Evolutionary conservation across 208 protist genomes (phyloP), one percentile per base, ranked within the genome.

Genomic region (Ichthyophonus hoferi): DNA sequence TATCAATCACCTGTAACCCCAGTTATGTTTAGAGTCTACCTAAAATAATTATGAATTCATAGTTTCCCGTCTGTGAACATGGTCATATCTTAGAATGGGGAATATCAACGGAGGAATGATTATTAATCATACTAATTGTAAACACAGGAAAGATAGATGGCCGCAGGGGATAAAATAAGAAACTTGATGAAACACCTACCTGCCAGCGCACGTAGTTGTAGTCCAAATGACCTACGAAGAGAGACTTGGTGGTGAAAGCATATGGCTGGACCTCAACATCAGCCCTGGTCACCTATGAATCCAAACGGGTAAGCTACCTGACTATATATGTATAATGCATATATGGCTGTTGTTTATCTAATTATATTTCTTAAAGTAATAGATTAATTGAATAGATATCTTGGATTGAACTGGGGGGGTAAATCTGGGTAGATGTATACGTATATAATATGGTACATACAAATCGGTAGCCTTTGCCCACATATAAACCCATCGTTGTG

Each of bases 221-320:
- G 92, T 99, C 98, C 1, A 96, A 98, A 93, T 99, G 99, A 40
- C 99, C 99, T 42, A 99, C 97, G 93, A 99, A 99, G 37, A 99
- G 95, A 43, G 99, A 99, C 94, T 99, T 99, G 7, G 99, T 99
- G 3, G 99, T 99, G 95, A 99, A 99, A 35, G 99, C 97, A 93
- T 99, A 99, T 40, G 98, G 97, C 94, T 99, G 98, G 31, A 99
- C 99, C 79, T 99, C 99, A 35, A 99, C 98, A 91, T 99, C 97
- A 1, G 99, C 99, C 41, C 98, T 95, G 0, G 98, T 99, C 2
- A 99, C 94, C 86, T 87, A 24, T 76, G n/a, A n/a, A n/a, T n/a
- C n/a, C n/a, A n/a, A n/a, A n/a, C n/a, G 34, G 17, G n/a, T 7
- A 82, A n/a, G n/a, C n/a, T n/a, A n/a, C n/a, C n/a, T n/a, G n/a